Percentiles rank a stretch among this genome's conserved stretches.
Conservation (phyloP, 805 yeast genomes). For the Cyberlindnera subsufficiens region DNA sequence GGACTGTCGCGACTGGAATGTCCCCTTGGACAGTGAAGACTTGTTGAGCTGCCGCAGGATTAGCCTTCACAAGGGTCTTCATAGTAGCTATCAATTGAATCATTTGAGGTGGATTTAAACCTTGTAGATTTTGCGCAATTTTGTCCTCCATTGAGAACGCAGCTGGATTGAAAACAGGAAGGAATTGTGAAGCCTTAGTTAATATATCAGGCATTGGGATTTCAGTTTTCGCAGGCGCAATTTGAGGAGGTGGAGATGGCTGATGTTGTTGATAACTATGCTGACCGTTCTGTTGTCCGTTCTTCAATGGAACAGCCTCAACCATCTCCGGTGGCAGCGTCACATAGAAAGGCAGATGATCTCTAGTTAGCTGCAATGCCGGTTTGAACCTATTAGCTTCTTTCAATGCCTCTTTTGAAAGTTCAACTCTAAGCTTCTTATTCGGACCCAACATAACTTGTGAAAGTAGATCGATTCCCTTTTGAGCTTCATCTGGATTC, state of each 20-base stretch:
- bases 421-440: conserved; percentile 45
- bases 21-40: conserved; percentile 48
- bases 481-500: conserved; percentile 45
- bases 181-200: conserved; percentile 46
- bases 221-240: conserved; percentile 9
- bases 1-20: conserved; percentile 63
- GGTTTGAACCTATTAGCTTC: conserved; percentile 31
- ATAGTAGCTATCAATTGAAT: conserved; percentile 64
- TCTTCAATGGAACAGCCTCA: neutral
- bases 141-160: conserved; percentile 49
- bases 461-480: conserved; percentile 38
- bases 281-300: conserved; percentile 2
- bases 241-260: conserved; percentile 1
- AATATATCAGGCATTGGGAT: conserved; percentile 40
- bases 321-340: conserved; percentile 37
- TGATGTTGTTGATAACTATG: conserved; percentile 4
- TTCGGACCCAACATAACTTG: conserved; percentile 41
- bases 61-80: conserved; percentile 36
- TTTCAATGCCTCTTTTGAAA: conserved; percentile 56
- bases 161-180: conserved; percentile 43
- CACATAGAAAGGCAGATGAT: conserved; percentile 51
- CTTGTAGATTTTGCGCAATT: conserved; percentile 54
- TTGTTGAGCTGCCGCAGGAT: conserved; percentile 41
- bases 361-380: conserved; percentile 37
- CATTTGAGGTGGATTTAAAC: conserved; percentile 64